Percentiles rank a stretch among this genome's conserved stretches.
Evolutionary conservation across 768 basidiomycete genomes (phyloP).

Genomic region (Daedaleopsis nitida): DNA sequence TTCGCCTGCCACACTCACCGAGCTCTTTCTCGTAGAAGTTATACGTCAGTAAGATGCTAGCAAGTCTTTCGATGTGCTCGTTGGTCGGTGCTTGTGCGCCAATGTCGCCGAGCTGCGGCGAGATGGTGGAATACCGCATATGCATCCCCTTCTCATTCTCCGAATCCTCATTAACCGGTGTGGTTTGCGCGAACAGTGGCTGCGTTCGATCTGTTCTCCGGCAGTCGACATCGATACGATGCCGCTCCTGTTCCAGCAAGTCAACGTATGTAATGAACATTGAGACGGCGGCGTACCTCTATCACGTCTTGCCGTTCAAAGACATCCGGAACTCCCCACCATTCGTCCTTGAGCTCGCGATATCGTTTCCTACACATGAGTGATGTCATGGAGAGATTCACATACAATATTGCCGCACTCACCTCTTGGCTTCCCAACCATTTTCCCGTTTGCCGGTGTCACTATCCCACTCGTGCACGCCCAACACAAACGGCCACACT

Average conservation of each 20-base stretch:
- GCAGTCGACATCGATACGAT: slow-evolving; percentile 95
- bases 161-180: slow-evolving; percentile 43
- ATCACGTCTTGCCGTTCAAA: slow-evolving; percentile 78
- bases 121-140: slow-evolving; percentile 69
- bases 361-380: slow-evolving; percentile 59
- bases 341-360: slow-evolving; percentile 69
- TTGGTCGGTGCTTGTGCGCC: slow-evolving; percentile 89
- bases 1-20: slow-evolving; percentile 49
- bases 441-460: slow-evolving; percentile 60
- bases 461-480: slow-evolving; percentile 80
- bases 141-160: slow-evolving; percentile 60
- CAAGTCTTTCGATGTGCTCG: slow-evolving; percentile 89
- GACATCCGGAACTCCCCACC: slow-evolving; percentile 83
- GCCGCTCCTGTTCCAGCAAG: slow-evolving; percentile 64
- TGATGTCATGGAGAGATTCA: neutral
- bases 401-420: neutral
- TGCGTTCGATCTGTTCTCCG: slow-evolving; percentile 95
- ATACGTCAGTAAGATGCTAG: slow-evolving; percentile 85
- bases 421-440: slow-evolving; percentile 69
- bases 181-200: slow-evolving; percentile 68
- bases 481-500: slow-evolving; percentile 91
- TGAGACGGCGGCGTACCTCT: slow-evolving; percentile 58
- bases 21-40: slow-evolving; percentile 88
- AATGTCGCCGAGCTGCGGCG: slow-evolving; percentile 69
- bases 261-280: slow-evolving; percentile 3